phyloP scores from a whole-genome alignment of 805 yeast genomes.

The Candida argentea region DNA sequence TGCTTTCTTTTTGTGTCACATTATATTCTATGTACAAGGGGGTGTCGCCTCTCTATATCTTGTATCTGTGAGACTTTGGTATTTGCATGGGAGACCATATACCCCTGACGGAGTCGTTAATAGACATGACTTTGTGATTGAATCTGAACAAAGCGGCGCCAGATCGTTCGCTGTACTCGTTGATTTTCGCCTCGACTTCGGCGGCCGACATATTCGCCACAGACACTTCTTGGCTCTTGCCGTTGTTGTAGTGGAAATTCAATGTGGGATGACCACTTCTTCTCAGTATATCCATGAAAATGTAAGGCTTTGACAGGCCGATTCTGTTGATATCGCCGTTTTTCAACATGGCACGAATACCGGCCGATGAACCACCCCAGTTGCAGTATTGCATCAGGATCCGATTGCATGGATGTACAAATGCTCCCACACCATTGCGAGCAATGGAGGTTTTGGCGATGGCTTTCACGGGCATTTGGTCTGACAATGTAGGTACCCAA shows the following conservation, averaged over 20 bases:
- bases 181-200: slow-evolving; percentile 55
- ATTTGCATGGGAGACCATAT: slow-evolving; percentile 95
- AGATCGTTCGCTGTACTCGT: slow-evolving; percentile 53
- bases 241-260: slow-evolving; percentile 27
- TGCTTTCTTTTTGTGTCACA: background rate
- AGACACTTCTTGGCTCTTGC: slow-evolving; percentile 41
- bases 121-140: slow-evolving; percentile 66
- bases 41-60: slow-evolving; percentile 13
- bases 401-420: slow-evolving; percentile 62
- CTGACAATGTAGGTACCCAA: no score
- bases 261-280: slow-evolving; percentile 77
- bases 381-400: slow-evolving; percentile 78
- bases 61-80: slow-evolving; percentile 29
- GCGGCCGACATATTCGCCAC: slow-evolving; percentile 60
- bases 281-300: slow-evolving; percentile 61
- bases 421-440: slow-evolving; percentile 71
- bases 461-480: slow-evolving; percentile 58
- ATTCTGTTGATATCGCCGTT: slow-evolving; percentile 41
- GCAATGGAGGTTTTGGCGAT: slow-evolving; percentile 48
- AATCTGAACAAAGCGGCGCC: slow-evolving; percentile 59
- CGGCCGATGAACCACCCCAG: slow-evolving; percentile 91
- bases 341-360: slow-evolving; percentile 60
- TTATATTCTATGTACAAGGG: slow-evolving; percentile 2
- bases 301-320: slow-evolving; percentile 52
- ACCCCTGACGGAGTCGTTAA: slow-evolving; percentile 84